phyloP scores from a whole-genome alignment of 768 basidiomycete species.

The Leccinum rimulosum region DNA sequence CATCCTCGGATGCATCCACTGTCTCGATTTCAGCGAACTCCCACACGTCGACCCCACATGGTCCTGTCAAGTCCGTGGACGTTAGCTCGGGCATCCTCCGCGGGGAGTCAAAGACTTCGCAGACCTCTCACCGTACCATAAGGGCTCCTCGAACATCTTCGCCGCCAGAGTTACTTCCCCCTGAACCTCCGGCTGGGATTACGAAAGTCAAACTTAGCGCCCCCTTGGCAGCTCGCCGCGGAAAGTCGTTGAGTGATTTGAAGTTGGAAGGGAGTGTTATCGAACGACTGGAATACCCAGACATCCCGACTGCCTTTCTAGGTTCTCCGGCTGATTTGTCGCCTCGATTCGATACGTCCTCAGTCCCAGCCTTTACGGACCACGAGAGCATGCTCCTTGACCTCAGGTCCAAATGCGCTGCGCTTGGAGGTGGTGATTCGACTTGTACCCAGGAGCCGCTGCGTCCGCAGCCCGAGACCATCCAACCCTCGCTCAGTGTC shows the following conservation, averaged over 20 bases:
- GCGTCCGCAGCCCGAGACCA: neutral
- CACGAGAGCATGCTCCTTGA: conserved; percentile 37
- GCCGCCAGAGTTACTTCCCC: neutral
- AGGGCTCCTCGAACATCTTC: conserved; percentile 3
- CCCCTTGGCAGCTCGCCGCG: conserved; percentile 40
- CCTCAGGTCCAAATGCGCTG: conserved; percentile 34
- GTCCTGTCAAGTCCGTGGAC: conserved; percentile 10
- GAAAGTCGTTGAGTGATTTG: conserved; percentile 32
- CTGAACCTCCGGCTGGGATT: neutral
- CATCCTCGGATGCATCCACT: conserved; percentile 6
- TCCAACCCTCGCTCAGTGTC: conserved; percentile 15
- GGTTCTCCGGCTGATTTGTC: conserved; percentile 35
- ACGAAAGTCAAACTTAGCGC: conserved; percentile 7
- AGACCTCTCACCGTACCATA: neutral
- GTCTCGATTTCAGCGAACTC: neutral
- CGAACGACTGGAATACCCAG: conserved; percentile 34
- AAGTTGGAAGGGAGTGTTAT: conserved; percentile 19
- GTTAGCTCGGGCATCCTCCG: conserved; percentile 3
- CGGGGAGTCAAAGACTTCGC: neutral
- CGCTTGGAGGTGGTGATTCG: conserved; percentile 17
- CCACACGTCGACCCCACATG: neutral
- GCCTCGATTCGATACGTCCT: conserved; percentile 25
- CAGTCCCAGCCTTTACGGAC: conserved; percentile 23
- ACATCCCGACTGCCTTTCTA: conserved; percentile 43
- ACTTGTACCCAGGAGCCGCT: conserved; percentile 9